Evolutionary conservation across 2,329 filamentous ascomycete species (phyloP), one percentile per base, ranked within the genome.

Genomic region (Talaromyces sp.): DNA sequence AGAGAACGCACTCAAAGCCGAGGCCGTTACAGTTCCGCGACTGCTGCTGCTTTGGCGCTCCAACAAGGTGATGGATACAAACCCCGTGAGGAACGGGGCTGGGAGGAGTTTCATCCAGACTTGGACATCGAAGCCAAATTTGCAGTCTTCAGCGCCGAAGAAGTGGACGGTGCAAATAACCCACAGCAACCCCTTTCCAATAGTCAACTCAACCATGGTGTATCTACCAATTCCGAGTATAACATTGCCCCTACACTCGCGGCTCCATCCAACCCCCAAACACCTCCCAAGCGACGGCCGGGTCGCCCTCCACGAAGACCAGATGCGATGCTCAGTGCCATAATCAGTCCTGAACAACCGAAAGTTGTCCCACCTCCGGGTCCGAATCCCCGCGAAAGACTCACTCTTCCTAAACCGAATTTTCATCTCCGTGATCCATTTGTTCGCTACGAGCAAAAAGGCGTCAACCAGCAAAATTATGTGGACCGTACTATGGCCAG

Each of bases 51-150:
- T 25, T 91, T 93, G 58, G 92, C 92, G 5, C 89, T 95, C 64
- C 91, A 92, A 68, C 92, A 96, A 73, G 93, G 88, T 70, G 95
- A 98, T 80, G 93, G 93, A 58, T 98, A 98, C 78, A 99, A 99
- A 75, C 95, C 95, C 35, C 85, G 95, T 71, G 95, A 99, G 78
- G 95, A 99, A 79, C 88, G 93, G 66, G 91, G 92, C 59, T 99
- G 93, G 92, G 93, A 97, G 72, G 95, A 99, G 74, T 98, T 98
- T 67, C 95, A 99, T 76, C 92, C 92, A 0, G 91, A 97, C 70
- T 85, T 99, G 59, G 93, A 98, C 78, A 92, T 97, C 56, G 92
- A 96, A 62, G 84, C 84, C 12, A 86, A 85, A 3, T 89, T 97
- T 67, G 86, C 89, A 68, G 82, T 96, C 2, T 93, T 93, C 72